Evolutionary conservation across 1,139 yeast species (phyloP), one percentile per base, ranked within the genome.

Genomic region (Yamadazyma dendronema): DNA sequence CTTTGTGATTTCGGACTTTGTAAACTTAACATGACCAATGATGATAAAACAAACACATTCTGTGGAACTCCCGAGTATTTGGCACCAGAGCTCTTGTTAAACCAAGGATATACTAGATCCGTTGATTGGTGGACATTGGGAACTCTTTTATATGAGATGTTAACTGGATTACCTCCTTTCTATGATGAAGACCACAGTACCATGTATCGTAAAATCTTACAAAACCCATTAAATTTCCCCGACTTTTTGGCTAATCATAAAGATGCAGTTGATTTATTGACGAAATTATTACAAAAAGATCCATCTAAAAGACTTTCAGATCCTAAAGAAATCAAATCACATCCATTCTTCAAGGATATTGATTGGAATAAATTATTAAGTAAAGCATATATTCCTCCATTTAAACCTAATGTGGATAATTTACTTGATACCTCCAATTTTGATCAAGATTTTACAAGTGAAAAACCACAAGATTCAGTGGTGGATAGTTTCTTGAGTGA

Each of bases 81-180:
- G 49, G 97, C 97, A 1, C 98, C 98, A 0, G 98, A 92, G 60
- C 76, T 92, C 41, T 67, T 92, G 40, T 70, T 90, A 46, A 95
- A 92, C 46, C 89, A 87, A 58, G 97, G 97, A 2, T 92, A 92
- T 62, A 89, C 97, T 5, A 79, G 95, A 59, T 83, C 86, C 53
- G 97, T 92, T 28, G 98, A 92, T 63, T 92, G 96, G 82, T 92
- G 98, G 98, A 92, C 97, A 1, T 71, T 92, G 47, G 98, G 98
- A 26, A 92, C 92, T 27, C 72, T 92, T 35, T 71, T 92, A 31
- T 92, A 86, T 59, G 98, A 92, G 61, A 92, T 92, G 98, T 75
- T 94, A 46, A 89, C 97, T 2, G 97, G 97, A 0, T 72, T 92
- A 47, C 98, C 98, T 7, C 97, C 97, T 33, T 92, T 89, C 58